phyloP scores from a whole-genome alignment of 768 basidiomycete species.

The Suillus decipiens region DNA sequence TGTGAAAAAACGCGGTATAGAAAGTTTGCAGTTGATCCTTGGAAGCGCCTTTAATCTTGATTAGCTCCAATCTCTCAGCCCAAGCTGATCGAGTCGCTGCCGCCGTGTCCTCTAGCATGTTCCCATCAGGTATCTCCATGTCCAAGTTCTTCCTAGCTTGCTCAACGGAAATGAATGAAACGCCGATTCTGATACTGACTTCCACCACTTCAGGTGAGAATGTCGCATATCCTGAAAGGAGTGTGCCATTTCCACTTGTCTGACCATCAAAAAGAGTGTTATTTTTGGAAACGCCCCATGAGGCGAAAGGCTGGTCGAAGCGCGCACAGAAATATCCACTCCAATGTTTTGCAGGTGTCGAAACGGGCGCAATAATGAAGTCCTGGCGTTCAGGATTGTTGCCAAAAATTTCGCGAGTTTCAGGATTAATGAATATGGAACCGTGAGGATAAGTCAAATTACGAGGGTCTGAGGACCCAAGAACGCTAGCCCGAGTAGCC shows the following conservation, averaged over 20 bases:
- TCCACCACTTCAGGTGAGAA: slow-evolving; percentile 37
- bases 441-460: slow-evolving; percentile 59
- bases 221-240: slow-evolving; percentile 52
- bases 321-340: slow-evolving; percentile 58
- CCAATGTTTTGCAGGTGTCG: slow-evolving; percentile 40
- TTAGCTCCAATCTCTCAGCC: slow-evolving; percentile 56
- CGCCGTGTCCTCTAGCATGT: slow-evolving; percentile 54
- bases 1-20: slow-evolving; percentile 66
- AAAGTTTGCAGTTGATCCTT: slow-evolving; percentile 49
- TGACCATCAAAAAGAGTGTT: slow-evolving; percentile 36
- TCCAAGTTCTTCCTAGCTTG: slow-evolving; percentile 60
- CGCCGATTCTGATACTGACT: slow-evolving; percentile 62
- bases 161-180: slow-evolving; percentile 73
- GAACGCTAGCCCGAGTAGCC: slow-evolving; percentile 61
- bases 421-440: slow-evolving; percentile 45
- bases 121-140: slow-evolving; percentile 47
- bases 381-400: slow-evolving; percentile 72
- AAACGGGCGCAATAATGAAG: slow-evolving; percentile 61
- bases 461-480: slow-evolving; percentile 50
- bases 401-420: slow-evolving; percentile 55
- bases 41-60: slow-evolving; percentile 51
- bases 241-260: slow-evolving; percentile 39
- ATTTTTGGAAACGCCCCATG: slow-evolving; percentile 53
- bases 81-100: slow-evolving; percentile 49
- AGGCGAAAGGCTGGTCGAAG: slow-evolving; percentile 47